Evolutionary conservation across 257 asterid species (phyloP).

Genomic region (Avicennia marina): DNA sequence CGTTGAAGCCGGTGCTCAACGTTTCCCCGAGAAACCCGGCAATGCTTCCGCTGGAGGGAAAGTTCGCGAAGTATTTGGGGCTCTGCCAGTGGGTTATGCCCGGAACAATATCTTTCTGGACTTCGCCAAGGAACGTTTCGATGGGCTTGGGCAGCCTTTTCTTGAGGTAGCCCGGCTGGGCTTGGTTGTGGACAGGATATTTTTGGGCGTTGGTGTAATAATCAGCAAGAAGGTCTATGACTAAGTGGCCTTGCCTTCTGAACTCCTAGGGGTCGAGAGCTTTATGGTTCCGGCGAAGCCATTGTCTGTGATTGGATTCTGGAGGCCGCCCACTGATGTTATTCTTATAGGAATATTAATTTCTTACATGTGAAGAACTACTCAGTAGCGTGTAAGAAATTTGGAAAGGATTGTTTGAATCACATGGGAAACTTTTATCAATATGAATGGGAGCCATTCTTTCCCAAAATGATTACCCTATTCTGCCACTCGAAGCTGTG

Average conservation of each 20-base stretch:
- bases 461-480: too few species aligned
- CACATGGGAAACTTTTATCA: too few species aligned
- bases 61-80: conserved; percentile 65
- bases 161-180: conserved; percentile 60
- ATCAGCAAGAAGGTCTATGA: conserved; percentile 63
- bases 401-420: too few species aligned
- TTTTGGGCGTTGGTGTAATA: conserved; percentile 62
- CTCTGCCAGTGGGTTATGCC: conserved; percentile 80
- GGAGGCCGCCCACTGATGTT: conserved; percentile 40
- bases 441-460: too few species aligned
- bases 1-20: conserved; percentile 62
- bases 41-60: conserved; percentile 61
- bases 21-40: conserved; percentile 73
- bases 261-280: conserved; percentile 62
- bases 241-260: conserved; percentile 52
- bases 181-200: conserved; percentile 69
- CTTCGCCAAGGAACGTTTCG: conserved; percentile 45
- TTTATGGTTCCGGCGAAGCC: conserved; percentile 32
- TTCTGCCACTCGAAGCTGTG: too few species aligned
- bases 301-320: conserved; percentile 27
- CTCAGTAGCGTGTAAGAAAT: too few species aligned
- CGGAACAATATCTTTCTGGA: conserved; percentile 55
- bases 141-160: conserved; percentile 46
- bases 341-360: too few species aligned
- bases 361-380: too few species aligned